Conservation (phyloP, 2,329 filamentous ascomycete species). For the Penicillium sp. region DNA sequence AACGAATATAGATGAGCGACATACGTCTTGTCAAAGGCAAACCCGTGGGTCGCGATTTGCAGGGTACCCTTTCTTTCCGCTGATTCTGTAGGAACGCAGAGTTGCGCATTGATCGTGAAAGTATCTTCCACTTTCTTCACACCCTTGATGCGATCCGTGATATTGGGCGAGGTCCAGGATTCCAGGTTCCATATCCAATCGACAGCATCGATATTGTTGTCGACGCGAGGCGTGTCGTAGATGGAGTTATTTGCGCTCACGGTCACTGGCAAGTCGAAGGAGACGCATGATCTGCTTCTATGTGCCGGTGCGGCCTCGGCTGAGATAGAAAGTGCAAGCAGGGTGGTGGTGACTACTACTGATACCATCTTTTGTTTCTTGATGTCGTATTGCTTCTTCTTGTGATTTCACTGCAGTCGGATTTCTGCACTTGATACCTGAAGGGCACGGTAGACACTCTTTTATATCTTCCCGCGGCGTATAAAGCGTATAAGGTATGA, state of each 20-base stretch:
- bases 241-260: not conserved
- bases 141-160: not conserved
- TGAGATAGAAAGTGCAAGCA: not conserved
- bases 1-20: not conserved
- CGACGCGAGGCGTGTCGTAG: constrained; percentile 1
- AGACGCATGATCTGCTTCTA: not conserved
- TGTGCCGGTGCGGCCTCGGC: not conserved
- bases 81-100: not conserved
- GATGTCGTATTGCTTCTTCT: not conserved
- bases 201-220: constrained; percentile 10
- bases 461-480: not conserved
- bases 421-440: not conserved
- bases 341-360: not conserved
- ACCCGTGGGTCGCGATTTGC: constrained; percentile 10
- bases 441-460: not conserved
- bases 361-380: not conserved
- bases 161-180: not conserved
- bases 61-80: not conserved
- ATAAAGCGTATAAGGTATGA: too few species aligned
- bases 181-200: constrained; percentile 1
- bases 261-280: not conserved
- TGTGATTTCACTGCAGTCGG: not conserved
- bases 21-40: constrained; percentile 7
- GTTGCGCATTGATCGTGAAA: constrained; percentile 4
- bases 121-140: not conserved